Conservation (phyloP, 2,329 filamentous ascomycete genomes). For the Fusarium xylarioides region DNA sequence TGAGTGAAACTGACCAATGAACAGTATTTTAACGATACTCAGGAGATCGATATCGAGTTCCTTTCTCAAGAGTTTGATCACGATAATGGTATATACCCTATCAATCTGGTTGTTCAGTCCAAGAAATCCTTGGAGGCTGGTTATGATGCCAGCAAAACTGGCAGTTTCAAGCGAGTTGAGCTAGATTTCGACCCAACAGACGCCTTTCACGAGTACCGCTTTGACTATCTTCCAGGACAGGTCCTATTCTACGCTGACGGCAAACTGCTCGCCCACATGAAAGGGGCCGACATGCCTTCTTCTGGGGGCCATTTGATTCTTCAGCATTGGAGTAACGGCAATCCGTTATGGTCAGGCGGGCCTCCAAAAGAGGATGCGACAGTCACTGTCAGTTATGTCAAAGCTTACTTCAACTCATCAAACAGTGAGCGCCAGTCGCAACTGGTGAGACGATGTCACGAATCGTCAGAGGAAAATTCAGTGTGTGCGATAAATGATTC, state of each 20-base stretch:
- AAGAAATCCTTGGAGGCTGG: constrained; percentile 64
- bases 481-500: constrained; percentile 31
- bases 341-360: constrained; percentile 74
- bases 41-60: constrained; percentile 85
- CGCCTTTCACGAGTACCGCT: constrained; percentile 80
- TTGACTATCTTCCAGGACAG: constrained; percentile 72
- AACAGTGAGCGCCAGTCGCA: constrained; percentile 35
- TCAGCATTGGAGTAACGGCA: constrained; percentile 83
- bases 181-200: constrained; percentile 73
- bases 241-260: constrained; percentile 78
- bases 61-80: constrained; percentile 71
- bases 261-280: constrained; percentile 63
- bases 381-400: constrained; percentile 74
- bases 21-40: constrained; percentile 80
- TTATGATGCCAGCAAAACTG: constrained; percentile 69
- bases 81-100: constrained; percentile 60
- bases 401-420: constrained; percentile 82
- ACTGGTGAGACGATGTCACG: constrained; percentile 18
- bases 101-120: constrained; percentile 82
- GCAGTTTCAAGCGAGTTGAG: constrained; percentile 64
- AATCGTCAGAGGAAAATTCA: constrained; percentile 5
- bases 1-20: neutral
- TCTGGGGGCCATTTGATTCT: constrained; percentile 73
- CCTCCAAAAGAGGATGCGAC: constrained; percentile 71
- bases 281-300: constrained; percentile 65